Conservation (phyloP, 768 basidiomycete genomes). For the Tephrocybe sp. region DNA sequence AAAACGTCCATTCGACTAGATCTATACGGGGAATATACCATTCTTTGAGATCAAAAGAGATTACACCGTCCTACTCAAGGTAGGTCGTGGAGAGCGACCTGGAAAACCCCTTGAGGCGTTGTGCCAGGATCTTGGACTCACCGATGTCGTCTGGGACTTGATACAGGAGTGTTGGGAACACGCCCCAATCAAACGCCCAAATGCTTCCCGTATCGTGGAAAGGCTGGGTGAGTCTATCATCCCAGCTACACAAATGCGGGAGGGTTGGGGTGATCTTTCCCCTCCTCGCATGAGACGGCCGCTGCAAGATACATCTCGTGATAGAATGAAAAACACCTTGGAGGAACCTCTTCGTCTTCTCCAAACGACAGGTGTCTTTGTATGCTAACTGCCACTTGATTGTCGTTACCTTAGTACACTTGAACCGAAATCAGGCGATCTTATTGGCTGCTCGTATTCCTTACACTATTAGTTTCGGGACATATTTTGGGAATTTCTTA, state of each 20-base stretch:
- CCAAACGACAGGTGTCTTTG: background rate
- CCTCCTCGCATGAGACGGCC: background rate
- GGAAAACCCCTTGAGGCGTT: background rate
- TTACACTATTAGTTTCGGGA: too few relatives aligned
- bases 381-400: background rate
- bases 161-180: conserved; percentile 2
- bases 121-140: background rate
- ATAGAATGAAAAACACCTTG: background rate
- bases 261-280: conserved; percentile 1
- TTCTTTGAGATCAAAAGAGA: conserved; percentile 1
- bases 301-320: background rate
- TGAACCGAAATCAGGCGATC: too few relatives aligned
- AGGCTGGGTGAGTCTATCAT: background rate
- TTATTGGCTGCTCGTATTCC: too few relatives aligned
- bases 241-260: background rate
- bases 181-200: background rate
- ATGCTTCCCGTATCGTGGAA: background rate
- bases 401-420: too few relatives aligned
- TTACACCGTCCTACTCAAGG: conserved; percentile 1
- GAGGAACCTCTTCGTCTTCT: background rate
- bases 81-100: conserved; percentile 1
- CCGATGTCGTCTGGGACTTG: background rate
- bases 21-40: conserved; percentile 1
- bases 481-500: too few relatives aligned
- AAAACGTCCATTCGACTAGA: background rate